A percentile compares a stretch with the other conserved stretches of the same genome.
phyloP scores from a whole-genome alignment of 129 eudicot species.

The Pseudognaphalium luteoalbum region DNA sequence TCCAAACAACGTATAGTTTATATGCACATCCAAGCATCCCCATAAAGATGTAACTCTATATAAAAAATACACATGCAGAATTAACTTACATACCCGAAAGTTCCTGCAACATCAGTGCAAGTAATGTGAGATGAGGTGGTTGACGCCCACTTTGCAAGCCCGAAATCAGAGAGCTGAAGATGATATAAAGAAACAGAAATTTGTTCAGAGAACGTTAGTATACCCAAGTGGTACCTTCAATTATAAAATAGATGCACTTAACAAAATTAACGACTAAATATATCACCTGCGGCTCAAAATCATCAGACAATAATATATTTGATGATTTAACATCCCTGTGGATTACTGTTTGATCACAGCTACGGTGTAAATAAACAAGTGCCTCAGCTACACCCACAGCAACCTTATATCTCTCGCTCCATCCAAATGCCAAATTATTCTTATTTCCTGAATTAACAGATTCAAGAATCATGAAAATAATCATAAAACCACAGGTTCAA shows the following conservation, averaged over 20 bases:
- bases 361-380: constrained; percentile 50
- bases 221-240: background rate
- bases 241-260: background rate
- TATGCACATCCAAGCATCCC: background rate
- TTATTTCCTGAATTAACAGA: constrained; percentile 31
- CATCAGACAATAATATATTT: constrained; percentile 82
- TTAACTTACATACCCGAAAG: constrained; percentile 63
- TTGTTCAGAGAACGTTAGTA: constrained; percentile 7
- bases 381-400: constrained; percentile 74
- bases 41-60: background rate
- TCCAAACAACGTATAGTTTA: background rate
- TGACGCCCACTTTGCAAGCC: constrained; percentile 72
- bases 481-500: background rate
- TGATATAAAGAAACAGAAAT: background rate
- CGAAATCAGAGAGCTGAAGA: constrained; percentile 79
- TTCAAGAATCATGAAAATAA: background rate
- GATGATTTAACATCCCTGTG: constrained; percentile 98
- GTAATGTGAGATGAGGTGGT: constrained; percentile 48
- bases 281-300: constrained; percentile 87
- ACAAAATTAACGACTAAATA: background rate
- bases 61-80: background rate
- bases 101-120: constrained; percentile 70
- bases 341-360: constrained; percentile 52
- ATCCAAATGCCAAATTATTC: constrained; percentile 48
- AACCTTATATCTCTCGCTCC: constrained; percentile 66